These are phyloP conservation scores for Acarospora socialis DNA, from an alignment of 2,329 filamentous ascomycete species.

Conservation along the genomic window DNA sequence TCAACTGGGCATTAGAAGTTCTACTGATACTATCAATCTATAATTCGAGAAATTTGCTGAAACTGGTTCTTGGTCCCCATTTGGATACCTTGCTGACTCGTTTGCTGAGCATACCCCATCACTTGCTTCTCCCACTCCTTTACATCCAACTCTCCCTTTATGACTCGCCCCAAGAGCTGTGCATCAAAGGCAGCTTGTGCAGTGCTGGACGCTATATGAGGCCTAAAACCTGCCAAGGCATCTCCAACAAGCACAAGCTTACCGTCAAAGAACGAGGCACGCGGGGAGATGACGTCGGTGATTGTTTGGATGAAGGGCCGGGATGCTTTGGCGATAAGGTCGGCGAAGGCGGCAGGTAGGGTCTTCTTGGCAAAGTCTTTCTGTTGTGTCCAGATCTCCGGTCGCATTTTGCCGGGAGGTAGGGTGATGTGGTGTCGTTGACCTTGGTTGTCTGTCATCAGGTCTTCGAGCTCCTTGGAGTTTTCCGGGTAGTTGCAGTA, in stretches of 20 bases:
- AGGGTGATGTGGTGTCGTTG: slow-evolving; percentile 18
- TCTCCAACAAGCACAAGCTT: slow-evolving; percentile 20
- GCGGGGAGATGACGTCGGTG: slow-evolving; percentile 14
- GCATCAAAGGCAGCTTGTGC: slow-evolving; percentile 17
- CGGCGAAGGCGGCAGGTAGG: slow-evolving; percentile 15
- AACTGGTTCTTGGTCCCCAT: slow-evolving; percentile 12
- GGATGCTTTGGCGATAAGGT: slow-evolving; percentile 16
- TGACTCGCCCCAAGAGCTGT: slow-evolving; percentile 15
- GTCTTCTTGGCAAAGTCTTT: slow-evolving; percentile 12
- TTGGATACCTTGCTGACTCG: slow-evolving; percentile 8
- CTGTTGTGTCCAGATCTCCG: slow-evolving; percentile 18
- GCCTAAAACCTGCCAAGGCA: slow-evolving; percentile 17
- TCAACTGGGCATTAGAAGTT: too few species aligned
- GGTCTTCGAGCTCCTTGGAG: slow-evolving; percentile 13
- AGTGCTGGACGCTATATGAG: slow-evolving; percentile 18
- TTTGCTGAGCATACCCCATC: too few species aligned
- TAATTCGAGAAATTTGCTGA: too few species aligned
- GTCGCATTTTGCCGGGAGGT: slow-evolving; percentile 17
- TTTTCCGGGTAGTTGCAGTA: slow-evolving; percentile 15
- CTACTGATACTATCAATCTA: too few species aligned
- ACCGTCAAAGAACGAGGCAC: slow-evolving; percentile 15
- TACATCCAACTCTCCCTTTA: slow-evolving; percentile 10
- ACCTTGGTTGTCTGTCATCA: slow-evolving; percentile 19
- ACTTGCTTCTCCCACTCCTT: slow-evolving; percentile 17
- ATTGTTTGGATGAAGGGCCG: slow-evolving; percentile 20